These are phyloP conservation scores for Boletus rubescentipes DNA, from an alignment of 768 basidiomycete species.

Conservation along the genomic window DNA sequence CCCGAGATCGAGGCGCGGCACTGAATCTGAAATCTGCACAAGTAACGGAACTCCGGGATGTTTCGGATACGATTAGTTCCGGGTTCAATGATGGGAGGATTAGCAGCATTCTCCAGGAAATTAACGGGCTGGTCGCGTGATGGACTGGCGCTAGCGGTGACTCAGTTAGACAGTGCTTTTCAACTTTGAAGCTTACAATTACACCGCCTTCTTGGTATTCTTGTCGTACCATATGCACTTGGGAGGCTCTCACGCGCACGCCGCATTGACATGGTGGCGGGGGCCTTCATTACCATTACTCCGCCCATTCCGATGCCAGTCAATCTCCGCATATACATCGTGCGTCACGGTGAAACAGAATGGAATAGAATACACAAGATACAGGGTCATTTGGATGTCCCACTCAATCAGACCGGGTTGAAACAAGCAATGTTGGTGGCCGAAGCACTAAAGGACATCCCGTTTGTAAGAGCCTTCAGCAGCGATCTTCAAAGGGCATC, in stretches of 20 bases:
- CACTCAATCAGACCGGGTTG: constrained; percentile 60
- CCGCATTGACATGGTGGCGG: too few species aligned
- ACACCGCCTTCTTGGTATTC: not conserved
- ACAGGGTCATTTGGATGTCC: constrained; percentile 75
- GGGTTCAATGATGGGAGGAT: constrained; percentile 63
- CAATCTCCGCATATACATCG: constrained; percentile 54
- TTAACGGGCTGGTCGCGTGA: constrained; percentile 38
- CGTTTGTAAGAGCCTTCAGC: constrained; percentile 59
- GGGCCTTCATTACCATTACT: too few species aligned
- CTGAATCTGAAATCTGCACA: constrained; percentile 39
- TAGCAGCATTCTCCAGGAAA: constrained; percentile 48
- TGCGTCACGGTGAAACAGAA: constrained; percentile 79
- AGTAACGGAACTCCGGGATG: constrained; percentile 39
- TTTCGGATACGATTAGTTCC: constrained; percentile 39
- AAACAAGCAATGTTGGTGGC: constrained; percentile 60
- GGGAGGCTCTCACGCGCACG: not conserved
- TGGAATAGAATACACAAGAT: constrained; percentile 61
- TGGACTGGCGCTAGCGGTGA: not conserved
- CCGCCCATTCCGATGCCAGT: constrained; percentile 22
- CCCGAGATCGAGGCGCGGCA: constrained; percentile 37
- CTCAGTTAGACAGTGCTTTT: not conserved
- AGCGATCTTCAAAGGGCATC: constrained; percentile 73
- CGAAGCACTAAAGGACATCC: constrained; percentile 49
- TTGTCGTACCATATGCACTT: too few species aligned
- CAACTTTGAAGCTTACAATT: too few species aligned